Percentiles rank a stretch among this genome's conserved stretches.
Evolutionary conservation across 306 rosid species (phyloP).

Genomic region (Oemleria cerasiformis): DNA sequence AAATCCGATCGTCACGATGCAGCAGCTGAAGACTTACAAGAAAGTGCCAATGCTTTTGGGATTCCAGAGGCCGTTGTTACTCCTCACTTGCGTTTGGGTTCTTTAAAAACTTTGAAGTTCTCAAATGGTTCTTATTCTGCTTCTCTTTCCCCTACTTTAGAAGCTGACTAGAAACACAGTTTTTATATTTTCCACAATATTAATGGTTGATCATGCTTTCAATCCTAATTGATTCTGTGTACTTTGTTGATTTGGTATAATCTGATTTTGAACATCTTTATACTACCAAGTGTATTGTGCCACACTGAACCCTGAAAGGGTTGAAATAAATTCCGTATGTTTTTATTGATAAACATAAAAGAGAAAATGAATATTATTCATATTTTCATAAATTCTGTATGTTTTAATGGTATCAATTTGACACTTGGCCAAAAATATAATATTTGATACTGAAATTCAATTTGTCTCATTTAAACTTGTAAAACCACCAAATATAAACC

Average conservation of each 20-base stretch:
- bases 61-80: constrained; percentile 48
- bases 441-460: too few relatives aligned
- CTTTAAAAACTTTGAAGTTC: constrained; percentile 45
- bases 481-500: too few relatives aligned
- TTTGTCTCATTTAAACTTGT: too few relatives aligned
- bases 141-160: constrained; percentile 30
- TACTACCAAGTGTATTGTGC: not conserved
- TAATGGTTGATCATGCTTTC: not conserved
- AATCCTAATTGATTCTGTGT: not conserved
- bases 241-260: constrained; percentile 11
- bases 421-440: too few relatives aligned
- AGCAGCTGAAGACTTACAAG: constrained; percentile 29
- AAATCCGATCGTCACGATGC: constrained; percentile 37
- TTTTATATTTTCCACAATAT: not conserved
- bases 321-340: too few relatives aligned
- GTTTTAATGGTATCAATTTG: too few relatives aligned
- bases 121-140: constrained; percentile 38
- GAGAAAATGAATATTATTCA: too few relatives aligned
- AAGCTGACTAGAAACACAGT: constrained; percentile 15
- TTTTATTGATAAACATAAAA: too few relatives aligned
- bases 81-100: constrained; percentile 33
- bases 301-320: too few relatives aligned
- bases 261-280: not conserved
- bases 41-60: constrained; percentile 47
- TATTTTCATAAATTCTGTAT: too few relatives aligned